phyloP scores from a whole-genome alignment of 169 alveolate species.

The Plasmodium inui region DNA sequence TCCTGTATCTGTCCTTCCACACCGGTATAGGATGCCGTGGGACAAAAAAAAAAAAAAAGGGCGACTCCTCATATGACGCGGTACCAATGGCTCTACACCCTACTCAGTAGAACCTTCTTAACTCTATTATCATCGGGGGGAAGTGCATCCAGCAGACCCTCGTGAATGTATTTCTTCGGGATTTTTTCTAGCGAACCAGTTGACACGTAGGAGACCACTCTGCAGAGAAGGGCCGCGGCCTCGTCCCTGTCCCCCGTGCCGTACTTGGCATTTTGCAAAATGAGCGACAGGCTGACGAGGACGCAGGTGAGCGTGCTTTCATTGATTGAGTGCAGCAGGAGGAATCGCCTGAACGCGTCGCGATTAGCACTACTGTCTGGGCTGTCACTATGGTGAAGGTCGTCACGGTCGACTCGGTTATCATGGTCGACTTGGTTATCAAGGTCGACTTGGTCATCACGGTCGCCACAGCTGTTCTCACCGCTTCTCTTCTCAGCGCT shows the following conservation, averaged over 20 bases:
- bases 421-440: background rate
- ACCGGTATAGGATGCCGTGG: too few species aligned
- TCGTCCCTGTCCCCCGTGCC: slow-evolving; percentile 35
- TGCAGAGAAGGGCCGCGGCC: slow-evolving; percentile 1
- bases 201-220: slow-evolving; percentile 15
- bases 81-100: background rate
- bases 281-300: slow-evolving; percentile 40
- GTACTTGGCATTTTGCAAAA: slow-evolving; percentile 30
- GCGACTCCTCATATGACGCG: background rate
- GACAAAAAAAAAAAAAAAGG: too few species aligned
- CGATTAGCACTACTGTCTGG: background rate
- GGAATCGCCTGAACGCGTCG: background rate
- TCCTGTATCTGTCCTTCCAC: background rate
- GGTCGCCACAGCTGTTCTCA: too few species aligned
- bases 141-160: slow-evolving; percentile 10
- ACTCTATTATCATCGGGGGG: slow-evolving; percentile 18
- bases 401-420: background rate
- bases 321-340: slow-evolving; percentile 62
- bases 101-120: slow-evolving; percentile 23
- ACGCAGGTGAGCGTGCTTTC: slow-evolving; percentile 63
- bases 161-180: slow-evolving; percentile 40
- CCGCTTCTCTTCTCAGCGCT: background rate
- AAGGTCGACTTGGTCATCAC: background rate
- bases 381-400: background rate
- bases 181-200: slow-evolving; percentile 20